Conservation (phyloP, 1,139 yeast species). For the Zygosaccharomyces sapae region DNA sequence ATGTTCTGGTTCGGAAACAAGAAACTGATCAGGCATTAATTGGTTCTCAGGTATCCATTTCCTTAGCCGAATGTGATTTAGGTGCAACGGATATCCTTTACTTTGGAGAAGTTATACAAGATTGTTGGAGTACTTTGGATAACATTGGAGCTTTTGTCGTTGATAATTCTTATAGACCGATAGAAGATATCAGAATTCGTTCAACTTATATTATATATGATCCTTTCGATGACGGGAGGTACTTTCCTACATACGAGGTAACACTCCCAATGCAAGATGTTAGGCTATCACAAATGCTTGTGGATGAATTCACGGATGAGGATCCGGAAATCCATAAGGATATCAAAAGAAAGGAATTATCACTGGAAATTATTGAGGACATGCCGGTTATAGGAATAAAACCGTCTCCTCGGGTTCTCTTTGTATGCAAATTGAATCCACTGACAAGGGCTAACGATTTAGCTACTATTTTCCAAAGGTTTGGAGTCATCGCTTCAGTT, state of each 20-base stretch:
- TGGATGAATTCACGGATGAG: slow-evolving; percentile 15
- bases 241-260: slow-evolving; percentile 21
- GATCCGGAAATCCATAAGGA: slow-evolving; percentile 35
- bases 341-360: slow-evolving; percentile 51
- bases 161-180: slow-evolving; percentile 43
- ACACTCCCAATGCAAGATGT: slow-evolving; percentile 20
- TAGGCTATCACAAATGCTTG: slow-evolving; percentile 21
- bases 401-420: slow-evolving; percentile 59
- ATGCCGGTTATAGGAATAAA: slow-evolving; percentile 54
- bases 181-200: slow-evolving; percentile 50
- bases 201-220: slow-evolving; percentile 51
- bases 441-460: slow-evolving; percentile 54
- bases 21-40: slow-evolving; percentile 7
- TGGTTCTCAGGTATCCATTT: slow-evolving; percentile 33
- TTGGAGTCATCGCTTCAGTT: slow-evolving; percentile 51
- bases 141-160: slow-evolving; percentile 41
- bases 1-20: neutral
- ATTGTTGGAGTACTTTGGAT: slow-evolving; percentile 48
- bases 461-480: slow-evolving; percentile 51
- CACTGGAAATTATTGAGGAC: slow-evolving; percentile 63
- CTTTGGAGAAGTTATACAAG: slow-evolving; percentile 49
- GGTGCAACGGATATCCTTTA: no score
- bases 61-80: slow-evolving; percentile 31
- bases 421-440: slow-evolving; percentile 61
- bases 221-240: slow-evolving; percentile 47